These are phyloP conservation scores for Fusarium pseudograminearum DNA, from an alignment of 2,329 filamentous ascomycete species.

Conservation along the genomic window DNA sequence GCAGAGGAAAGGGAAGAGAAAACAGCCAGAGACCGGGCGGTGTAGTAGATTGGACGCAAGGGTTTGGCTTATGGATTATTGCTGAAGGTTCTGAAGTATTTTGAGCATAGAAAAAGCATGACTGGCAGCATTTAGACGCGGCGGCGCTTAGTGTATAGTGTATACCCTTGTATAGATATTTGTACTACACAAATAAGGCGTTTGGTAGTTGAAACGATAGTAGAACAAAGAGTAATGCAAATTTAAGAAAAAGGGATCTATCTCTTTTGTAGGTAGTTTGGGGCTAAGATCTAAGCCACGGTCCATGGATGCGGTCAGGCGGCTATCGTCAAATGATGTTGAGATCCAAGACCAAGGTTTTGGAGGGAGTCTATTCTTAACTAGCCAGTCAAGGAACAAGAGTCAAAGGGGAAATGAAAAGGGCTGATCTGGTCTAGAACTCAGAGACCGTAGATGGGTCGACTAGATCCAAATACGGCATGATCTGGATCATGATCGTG, in stretches of 20 bases:
- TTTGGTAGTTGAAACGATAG: constrained; percentile 16
- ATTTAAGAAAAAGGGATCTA: constrained; percentile 16
- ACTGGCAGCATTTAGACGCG: constrained; percentile 34
- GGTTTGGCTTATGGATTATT: background rate
- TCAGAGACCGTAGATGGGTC: constrained; percentile 20
- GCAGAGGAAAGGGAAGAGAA: background rate
- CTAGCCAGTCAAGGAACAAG: constrained; percentile 11
- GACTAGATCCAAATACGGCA: constrained; percentile 19
- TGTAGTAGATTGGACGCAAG: background rate
- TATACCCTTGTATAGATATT: constrained; percentile 20
- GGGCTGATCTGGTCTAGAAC: constrained; percentile 38
- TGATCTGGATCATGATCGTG: constrained; percentile 9
- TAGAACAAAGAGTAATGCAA: constrained; percentile 27
- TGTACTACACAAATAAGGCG: constrained; percentile 26
- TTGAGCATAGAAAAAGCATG: constrained; percentile 12
- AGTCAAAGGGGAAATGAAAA: constrained; percentile 30
- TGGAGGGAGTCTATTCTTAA: constrained; percentile 34
- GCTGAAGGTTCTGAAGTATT: constrained; percentile 10
- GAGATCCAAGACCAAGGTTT: constrained; percentile 19
- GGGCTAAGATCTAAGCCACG: constrained; percentile 26
- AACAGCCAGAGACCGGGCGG: background rate
- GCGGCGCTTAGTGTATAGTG: constrained; percentile 30
- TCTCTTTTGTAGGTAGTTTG: constrained; percentile 33
- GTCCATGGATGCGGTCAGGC: constrained; percentile 19
- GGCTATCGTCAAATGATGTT: constrained; percentile 25